These are phyloP conservation scores for Macrolepiota albuminosa DNA, from an alignment of 768 basidiomycete genomes.

Conservation along the genomic window DNA sequence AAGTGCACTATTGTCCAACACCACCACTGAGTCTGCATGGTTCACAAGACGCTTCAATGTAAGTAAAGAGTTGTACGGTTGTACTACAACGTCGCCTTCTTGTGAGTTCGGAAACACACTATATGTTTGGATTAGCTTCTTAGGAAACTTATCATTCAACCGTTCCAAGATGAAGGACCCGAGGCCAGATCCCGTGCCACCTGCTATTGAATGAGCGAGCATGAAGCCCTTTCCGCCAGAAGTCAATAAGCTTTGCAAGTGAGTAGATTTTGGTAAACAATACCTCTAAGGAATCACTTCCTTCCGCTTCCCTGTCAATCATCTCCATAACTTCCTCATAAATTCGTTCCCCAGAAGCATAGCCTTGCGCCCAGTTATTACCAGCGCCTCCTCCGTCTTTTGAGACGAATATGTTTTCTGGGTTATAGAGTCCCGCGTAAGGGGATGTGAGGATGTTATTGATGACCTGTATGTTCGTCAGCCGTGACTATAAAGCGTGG, in stretches of 20 bases:
- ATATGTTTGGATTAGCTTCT: slow-evolving; percentile 98
- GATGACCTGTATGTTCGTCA: slow-evolving; percentile 67
- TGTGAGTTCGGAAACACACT: slow-evolving; percentile 95
- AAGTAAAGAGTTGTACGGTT: slow-evolving; percentile 94
- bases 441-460: slow-evolving; percentile 89
- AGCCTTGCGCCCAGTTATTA: slow-evolving; percentile 98
- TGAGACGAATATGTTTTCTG: slow-evolving; percentile 94
- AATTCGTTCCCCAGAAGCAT: slow-evolving; percentile 81
- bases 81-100: slow-evolving; percentile 96
- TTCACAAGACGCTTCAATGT: slow-evolving; percentile 92
- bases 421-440: slow-evolving; percentile 91
- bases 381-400: slow-evolving; percentile 99
- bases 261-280: slow-evolving; percentile 11
- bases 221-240: slow-evolving; percentile 77
- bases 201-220: slow-evolving; percentile 98
- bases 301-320: slow-evolving; percentile 97
- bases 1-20: slow-evolving; percentile 93
- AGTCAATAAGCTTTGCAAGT: background rate
- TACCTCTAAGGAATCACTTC: slow-evolving; percentile 95
- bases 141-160: slow-evolving; percentile 95
- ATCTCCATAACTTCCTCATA: slow-evolving; percentile 99
- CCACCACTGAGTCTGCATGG: slow-evolving; percentile 96
- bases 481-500: slow-evolving; percentile 1
- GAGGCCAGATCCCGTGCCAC: slow-evolving; percentile 96
- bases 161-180: slow-evolving; percentile 98